Conservation (phyloP, 495 filamentous ascomycete genomes). For the Podospora didyma region DNA sequence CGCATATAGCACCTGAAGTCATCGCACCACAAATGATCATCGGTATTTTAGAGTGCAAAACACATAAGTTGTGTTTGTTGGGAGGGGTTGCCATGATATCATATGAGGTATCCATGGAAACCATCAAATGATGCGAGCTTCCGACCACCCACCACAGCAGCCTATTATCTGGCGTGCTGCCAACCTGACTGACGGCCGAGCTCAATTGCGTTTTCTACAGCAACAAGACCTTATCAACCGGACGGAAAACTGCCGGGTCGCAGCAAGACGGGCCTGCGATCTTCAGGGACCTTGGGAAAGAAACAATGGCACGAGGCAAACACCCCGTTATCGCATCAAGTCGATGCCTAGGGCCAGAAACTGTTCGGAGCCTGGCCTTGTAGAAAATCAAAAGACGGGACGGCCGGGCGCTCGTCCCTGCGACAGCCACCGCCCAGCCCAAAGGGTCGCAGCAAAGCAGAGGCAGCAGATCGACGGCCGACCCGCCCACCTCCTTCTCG, state of each 20-base stretch:
- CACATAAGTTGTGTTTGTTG: background rate
- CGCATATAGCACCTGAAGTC: background rate
- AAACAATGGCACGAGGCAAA: background rate
- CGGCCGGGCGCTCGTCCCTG: background rate
- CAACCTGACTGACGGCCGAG: background rate
- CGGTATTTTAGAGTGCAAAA: background rate
- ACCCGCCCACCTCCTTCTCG: constrained; percentile 2
- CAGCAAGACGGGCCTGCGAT: background rate
- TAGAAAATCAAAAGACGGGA: background rate
- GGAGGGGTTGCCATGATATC: background rate
- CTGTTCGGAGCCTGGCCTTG: background rate
- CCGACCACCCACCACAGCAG: background rate
- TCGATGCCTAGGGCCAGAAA: background rate
- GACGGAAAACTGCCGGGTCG: background rate
- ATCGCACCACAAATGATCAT: background rate
- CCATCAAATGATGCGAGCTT: background rate
- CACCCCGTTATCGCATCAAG: background rate
- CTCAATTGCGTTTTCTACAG: background rate
- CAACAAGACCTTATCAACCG: background rate
- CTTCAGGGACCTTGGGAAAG: background rate
- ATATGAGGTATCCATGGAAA: background rate
- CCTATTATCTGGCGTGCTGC: background rate
- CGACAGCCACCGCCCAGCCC: background rate
- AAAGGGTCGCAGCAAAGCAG: background rate
- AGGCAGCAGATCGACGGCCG: background rate